These are phyloP conservation scores for Neocatenulostroma microsporum DNA, from an alignment of 2,329 filamentous ascomycete species.

Conservation along the genomic window DNA sequence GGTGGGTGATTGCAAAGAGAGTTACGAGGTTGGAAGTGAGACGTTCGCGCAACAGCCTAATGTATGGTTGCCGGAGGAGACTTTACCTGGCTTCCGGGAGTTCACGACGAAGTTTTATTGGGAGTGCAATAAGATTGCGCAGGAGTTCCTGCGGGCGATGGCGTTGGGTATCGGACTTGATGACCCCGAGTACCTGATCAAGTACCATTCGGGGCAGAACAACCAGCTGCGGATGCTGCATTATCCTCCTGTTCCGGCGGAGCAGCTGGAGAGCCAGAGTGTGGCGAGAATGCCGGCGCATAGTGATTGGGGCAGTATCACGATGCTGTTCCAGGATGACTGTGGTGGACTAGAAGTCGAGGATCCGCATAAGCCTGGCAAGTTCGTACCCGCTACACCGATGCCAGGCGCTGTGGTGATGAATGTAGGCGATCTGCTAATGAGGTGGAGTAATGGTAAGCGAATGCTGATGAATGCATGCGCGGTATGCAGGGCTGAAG, in stretches of 20 bases:
- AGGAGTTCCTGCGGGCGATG: slow-evolving; percentile 23
- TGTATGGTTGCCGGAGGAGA: slow-evolving; percentile 42
- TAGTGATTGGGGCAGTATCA: slow-evolving; percentile 36
- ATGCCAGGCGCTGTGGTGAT: slow-evolving; percentile 30
- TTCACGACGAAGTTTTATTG: slow-evolving; percentile 29
- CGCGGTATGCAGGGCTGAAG: background rate
- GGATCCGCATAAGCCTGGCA: slow-evolving; percentile 22
- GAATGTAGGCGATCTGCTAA: slow-evolving; percentile 35
- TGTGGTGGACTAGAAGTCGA: slow-evolving; percentile 36
- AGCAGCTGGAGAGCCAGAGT: slow-evolving; percentile 25
- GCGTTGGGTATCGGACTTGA: slow-evolving; percentile 31
- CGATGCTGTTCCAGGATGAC: slow-evolving; percentile 36
- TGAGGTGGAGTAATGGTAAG: slow-evolving; percentile 31
- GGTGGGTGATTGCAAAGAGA: slow-evolving; percentile 26
- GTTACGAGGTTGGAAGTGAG: slow-evolving; percentile 42
- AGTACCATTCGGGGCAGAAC: slow-evolving; percentile 16
- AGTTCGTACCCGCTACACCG: slow-evolving; percentile 25
- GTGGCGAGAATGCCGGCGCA: slow-evolving; percentile 34
- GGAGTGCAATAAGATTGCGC: slow-evolving; percentile 23
- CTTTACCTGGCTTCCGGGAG: slow-evolving; percentile 38
- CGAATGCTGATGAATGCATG: background rate
- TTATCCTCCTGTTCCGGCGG: slow-evolving; percentile 30
- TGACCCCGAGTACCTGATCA: slow-evolving; percentile 14
- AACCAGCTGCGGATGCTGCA: slow-evolving; percentile 29
- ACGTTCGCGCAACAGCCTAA: slow-evolving; percentile 38